These are phyloP conservation scores for Boletus rex-veris DNA, from an alignment of 768 basidiomycete species.

Conservation along the genomic window DNA sequence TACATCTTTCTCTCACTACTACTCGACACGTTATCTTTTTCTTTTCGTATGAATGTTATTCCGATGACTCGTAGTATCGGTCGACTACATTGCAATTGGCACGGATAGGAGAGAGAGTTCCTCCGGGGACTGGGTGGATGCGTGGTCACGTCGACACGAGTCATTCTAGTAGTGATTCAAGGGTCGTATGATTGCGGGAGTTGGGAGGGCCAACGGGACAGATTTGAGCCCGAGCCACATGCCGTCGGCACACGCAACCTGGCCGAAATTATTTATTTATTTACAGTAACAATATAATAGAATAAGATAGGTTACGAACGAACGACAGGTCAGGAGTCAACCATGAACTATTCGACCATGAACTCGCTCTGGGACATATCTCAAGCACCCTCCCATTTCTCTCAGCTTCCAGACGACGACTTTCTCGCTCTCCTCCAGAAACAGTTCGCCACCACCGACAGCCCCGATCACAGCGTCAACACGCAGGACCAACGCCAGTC, in stretches of 20 bases:
- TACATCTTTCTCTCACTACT: slow-evolving; percentile 6
- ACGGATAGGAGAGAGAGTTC: too few species aligned
- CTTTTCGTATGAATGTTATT: background rate
- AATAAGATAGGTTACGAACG: background rate
- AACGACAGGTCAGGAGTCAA: slow-evolving; percentile 5
- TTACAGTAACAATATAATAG: background rate
- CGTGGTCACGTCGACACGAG: too few species aligned
- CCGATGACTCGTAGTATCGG: slow-evolving; percentile 1
- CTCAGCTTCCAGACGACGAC: slow-evolving; percentile 69
- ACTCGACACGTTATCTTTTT: background rate
- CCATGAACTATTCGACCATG: slow-evolving; percentile 38
- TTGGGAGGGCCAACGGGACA: background rate
- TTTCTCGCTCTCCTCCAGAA: slow-evolving; percentile 76
- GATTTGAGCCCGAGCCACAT: background rate
- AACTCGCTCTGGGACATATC: slow-evolving; percentile 67
- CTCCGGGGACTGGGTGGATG: too few species aligned
- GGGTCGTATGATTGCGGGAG: too few species aligned
- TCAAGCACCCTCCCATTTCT: slow-evolving; percentile 50
- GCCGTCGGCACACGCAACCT: slow-evolving; percentile 14
- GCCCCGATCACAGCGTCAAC: slow-evolving; percentile 28
- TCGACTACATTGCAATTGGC: background rate
- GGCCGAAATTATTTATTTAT: slow-evolving; percentile 1
- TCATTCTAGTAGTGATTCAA: too few species aligned
- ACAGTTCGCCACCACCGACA: slow-evolving; percentile 50
- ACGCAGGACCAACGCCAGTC: slow-evolving; percentile 17